Evolutionary conservation across 805 yeast species (phyloP), one percentile per base, ranked within the genome.

Genomic region (Danielia reshetovae): DNA sequence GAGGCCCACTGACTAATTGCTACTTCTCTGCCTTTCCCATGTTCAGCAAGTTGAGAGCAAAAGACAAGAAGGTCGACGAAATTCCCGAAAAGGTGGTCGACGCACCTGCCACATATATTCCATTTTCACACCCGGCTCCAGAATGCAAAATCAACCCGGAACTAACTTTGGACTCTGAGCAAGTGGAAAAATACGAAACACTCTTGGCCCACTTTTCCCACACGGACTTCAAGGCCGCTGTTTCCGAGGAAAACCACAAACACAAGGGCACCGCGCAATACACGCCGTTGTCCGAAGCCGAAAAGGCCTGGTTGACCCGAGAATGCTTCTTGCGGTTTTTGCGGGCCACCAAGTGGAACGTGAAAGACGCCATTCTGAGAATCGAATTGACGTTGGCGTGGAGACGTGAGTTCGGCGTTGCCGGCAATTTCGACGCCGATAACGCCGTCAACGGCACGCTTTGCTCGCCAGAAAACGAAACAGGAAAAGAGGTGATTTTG

Each of bases 341-440:
- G 36, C 74, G 97, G 36, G 99, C 98, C 16, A 84, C 96, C 16
- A 90, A 87, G 57, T 93, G 98, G 98, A 70, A 74, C 19, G 71
- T 70, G 1, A 60, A 70, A 18, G 85, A 81, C 9, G 85, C 94
- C 25, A 80, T 79, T 32, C 72, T 73, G 36, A 75, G 98, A 52
- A 68, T 93, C 8, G 82, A 78, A 45, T 75, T 77, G 15, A 81
- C 97, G 0, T 46, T 93, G 14, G 80, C 85, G 3, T 93, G 98
- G 98, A 78, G 98, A 65, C 78, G 97, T 48, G 90, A 85, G 46
- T 89, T 88, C 55, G 97, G 97, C 16, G 54, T 66, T 21, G 59
- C 70, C 27, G 47, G 73, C 58, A 44, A 48, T 29, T 52, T 49
- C 30, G 68, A 59, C 15, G 76, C 69, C 40, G 79, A 66, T 21